Evolutionary conservation across 2,329 filamentous ascomycete species (phyloP).

Genomic region (Exserohilum rostratum): DNA sequence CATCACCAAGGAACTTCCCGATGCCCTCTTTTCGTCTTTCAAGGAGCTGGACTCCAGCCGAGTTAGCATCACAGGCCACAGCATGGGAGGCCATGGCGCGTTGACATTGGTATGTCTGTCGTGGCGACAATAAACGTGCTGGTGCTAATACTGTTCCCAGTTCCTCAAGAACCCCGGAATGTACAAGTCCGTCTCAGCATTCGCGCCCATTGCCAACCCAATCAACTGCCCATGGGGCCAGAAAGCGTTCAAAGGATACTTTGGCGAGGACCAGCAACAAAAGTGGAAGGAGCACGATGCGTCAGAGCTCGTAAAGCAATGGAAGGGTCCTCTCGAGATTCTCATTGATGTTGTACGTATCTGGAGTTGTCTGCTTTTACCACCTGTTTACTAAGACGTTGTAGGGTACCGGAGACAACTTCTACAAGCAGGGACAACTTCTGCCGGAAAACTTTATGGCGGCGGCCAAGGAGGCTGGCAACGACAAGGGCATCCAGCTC

Average conservation of each 20-base stretch:
- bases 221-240: conserved; percentile 87
- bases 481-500: conserved; percentile 72
- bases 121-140: not conserved
- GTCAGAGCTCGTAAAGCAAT: conserved; percentile 82
- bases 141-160: conserved; percentile 40
- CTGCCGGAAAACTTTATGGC: conserved; percentile 90
- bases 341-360: conserved; percentile 82
- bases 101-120: conserved; percentile 68
- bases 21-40: conserved; percentile 74
- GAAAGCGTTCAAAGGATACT: conserved; percentile 92
- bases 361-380: too few species aligned
- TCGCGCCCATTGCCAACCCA: conserved; percentile 89
- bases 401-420: conserved; percentile 89
- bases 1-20: conserved; percentile 85
- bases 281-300: conserved; percentile 91
- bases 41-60: conserved; percentile 70
- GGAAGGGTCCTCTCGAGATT: conserved; percentile 74
- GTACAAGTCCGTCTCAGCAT: conserved; percentile 89
- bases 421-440: conserved; percentile 92
- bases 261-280: conserved; percentile 73
- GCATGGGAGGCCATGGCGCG: conserved; percentile 96
- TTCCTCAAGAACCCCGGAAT: conserved; percentile 89
- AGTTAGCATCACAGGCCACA: conserved; percentile 89
- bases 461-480: conserved; percentile 76
- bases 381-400: not conserved